Percentiles rank a stretch among this genome's conserved stretches.
phyloP scores from a whole-genome alignment of 768 basidiomycete species.

The Russula dissimulans region DNA sequence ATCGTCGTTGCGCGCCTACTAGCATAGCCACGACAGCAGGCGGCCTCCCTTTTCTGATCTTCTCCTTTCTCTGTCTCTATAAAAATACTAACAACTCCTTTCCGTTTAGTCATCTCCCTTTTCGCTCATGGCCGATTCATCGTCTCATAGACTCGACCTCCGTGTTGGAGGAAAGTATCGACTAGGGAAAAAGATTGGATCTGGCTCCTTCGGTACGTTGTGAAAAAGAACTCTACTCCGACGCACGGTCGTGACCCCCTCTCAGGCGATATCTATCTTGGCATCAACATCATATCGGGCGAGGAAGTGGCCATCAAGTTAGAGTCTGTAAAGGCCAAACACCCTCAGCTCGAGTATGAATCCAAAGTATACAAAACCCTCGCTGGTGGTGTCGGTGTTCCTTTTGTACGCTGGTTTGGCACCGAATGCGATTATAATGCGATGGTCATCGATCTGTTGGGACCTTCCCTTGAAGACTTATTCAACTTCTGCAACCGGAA shows the following conservation, averaged over 20 bases:
- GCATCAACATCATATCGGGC: slow-evolving; percentile 99
- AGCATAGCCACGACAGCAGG: slow-evolving; percentile 6
- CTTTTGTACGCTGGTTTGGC: slow-evolving; percentile 93
- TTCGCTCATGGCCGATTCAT: slow-evolving; percentile 59
- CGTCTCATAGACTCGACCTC: slow-evolving; percentile 69
- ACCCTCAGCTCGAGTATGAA: slow-evolving; percentile 99
- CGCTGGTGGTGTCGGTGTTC: slow-evolving; percentile 96
- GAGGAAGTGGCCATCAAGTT: slow-evolving; percentile 99
- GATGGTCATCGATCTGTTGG: slow-evolving; percentile 96
- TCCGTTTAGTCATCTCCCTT: slow-evolving; percentile 12
- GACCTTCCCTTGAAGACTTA: slow-evolving; percentile 82
- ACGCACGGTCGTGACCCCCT: not conserved
- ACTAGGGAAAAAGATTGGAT: slow-evolving; percentile 98
- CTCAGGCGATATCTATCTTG: slow-evolving; percentile 95
- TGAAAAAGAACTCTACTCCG: not conserved
- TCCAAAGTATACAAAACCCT: slow-evolving; percentile 95
- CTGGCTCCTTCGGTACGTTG: slow-evolving; percentile 90
- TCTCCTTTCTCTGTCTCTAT: not conserved
- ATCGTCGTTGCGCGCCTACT: slow-evolving; percentile 3
- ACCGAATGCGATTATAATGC: slow-evolving; percentile 99
- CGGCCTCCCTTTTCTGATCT: not conserved
- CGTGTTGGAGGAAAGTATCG: slow-evolving; percentile 93
- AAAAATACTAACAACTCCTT: not conserved
- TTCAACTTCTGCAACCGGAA: slow-evolving; percentile 98
- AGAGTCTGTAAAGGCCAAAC: slow-evolving; percentile 99